phyloP scores from a whole-genome alignment of 106 monocot species.

The Vanilla planifolia region DNA sequence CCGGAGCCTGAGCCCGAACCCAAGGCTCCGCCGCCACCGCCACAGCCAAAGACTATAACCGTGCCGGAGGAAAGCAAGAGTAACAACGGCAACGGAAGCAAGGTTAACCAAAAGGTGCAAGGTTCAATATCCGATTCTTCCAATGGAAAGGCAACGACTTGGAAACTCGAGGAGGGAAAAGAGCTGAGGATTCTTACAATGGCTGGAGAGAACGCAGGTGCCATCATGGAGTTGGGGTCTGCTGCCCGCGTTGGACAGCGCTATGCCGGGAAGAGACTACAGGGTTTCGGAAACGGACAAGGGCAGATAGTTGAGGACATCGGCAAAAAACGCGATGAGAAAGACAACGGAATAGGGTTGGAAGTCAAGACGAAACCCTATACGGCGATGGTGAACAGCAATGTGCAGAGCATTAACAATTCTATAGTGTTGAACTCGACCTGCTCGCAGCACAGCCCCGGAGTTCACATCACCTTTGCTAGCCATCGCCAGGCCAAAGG shows the following conservation, averaged over 20 bases:
- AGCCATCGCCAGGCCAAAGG: conserved; percentile 13
- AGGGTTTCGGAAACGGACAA: neutral
- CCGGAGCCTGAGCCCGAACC: conserved; percentile 16
- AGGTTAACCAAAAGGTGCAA: conserved; percentile 2
- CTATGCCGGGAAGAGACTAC: neutral
- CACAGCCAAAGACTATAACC: conserved; percentile 1
- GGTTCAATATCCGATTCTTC: neutral
- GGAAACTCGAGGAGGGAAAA: conserved; percentile 10
- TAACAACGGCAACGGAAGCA: neutral
- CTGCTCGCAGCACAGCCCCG: conserved; percentile 44
- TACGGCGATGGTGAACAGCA: conserved; percentile 55
- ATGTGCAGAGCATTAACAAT: conserved; percentile 71
- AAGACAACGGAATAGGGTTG: neutral
- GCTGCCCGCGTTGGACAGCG: neutral
- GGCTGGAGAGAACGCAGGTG: conserved; percentile 65
- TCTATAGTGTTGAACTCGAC: conserved; percentile 49
- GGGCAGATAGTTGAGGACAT: neutral
- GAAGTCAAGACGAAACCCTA: conserved; percentile 19
- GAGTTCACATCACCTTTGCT: conserved; percentile 47
- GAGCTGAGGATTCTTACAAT: conserved; percentile 39
- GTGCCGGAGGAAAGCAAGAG: neutral
- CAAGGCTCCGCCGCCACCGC: neutral
- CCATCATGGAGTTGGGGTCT: conserved; percentile 43
- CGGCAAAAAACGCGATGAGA: conserved; percentile 2
- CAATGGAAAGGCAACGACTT: neutral